phyloP scores from a whole-genome alignment of 108 stramenopile genomes.

The Cyclotella atomus region DNA sequence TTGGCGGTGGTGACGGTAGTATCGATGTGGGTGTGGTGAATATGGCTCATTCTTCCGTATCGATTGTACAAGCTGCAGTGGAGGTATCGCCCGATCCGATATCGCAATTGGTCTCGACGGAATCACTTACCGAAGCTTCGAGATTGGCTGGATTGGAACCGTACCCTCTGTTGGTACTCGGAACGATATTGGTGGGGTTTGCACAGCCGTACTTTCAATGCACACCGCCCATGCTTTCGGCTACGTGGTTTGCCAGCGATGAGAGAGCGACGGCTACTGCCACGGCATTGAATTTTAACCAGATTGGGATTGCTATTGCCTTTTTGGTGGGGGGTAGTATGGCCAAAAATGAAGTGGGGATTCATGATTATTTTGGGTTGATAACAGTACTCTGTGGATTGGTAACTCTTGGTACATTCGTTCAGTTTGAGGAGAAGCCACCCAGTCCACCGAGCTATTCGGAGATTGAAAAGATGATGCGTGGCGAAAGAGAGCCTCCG shows the following conservation, averaged over 20 bases:
- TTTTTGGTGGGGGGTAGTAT: constrained; percentile 58
- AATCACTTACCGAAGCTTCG: constrained; percentile 32
- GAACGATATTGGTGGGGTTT: constrained; percentile 56
- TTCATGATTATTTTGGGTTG: constrained; percentile 53
- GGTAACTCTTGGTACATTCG: constrained; percentile 38
- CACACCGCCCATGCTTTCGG: constrained; percentile 55
- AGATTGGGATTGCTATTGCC: constrained; percentile 62
- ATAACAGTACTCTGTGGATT: constrained; percentile 36
- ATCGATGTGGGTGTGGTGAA: not conserved
- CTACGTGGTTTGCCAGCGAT: constrained; percentile 58
- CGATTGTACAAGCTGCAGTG: constrained; percentile 14
- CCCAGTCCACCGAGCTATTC: constrained; percentile 44
- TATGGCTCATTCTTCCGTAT: not conserved
- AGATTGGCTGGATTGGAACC: constrained; percentile 41
- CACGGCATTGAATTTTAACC: constrained; percentile 60
- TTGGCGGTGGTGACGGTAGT: constrained; percentile 7
- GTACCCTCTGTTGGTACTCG: constrained; percentile 46
- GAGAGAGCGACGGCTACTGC: constrained; percentile 63
- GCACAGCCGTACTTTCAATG: constrained; percentile 67
- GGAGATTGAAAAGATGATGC: constrained; percentile 55
- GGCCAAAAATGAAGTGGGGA: constrained; percentile 46
- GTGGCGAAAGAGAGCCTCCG: constrained; percentile 76
- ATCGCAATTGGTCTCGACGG: constrained; percentile 20
- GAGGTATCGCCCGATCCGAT: constrained; percentile 42
- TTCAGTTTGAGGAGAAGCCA: constrained; percentile 49